phyloP scores from a whole-genome alignment of 768 basidiomycete species.

The Stropharia rugosoannulata region DNA sequence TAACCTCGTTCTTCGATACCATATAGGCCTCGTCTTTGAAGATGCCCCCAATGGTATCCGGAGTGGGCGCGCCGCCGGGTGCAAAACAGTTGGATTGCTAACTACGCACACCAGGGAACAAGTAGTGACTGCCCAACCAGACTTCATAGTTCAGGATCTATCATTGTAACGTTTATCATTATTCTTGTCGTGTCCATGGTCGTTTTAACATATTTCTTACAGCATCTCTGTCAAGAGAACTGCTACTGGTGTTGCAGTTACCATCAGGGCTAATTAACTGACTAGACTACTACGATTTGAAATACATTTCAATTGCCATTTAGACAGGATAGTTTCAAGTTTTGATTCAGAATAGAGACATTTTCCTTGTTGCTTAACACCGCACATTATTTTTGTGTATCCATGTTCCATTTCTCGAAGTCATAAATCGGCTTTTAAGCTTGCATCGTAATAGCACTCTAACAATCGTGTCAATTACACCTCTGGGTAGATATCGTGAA shows the following conservation, averaged over 20 bases:
- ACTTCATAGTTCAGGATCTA: slow-evolving; percentile 73
- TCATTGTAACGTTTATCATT: slow-evolving; percentile 45
- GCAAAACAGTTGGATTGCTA: slow-evolving; percentile 78
- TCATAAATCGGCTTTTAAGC: too few species aligned
- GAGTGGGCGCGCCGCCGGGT: slow-evolving; percentile 80
- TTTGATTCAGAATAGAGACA: neutral
- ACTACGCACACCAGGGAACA: slow-evolving; percentile 77
- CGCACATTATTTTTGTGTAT: neutral
- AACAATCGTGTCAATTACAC: slow-evolving; percentile 12
- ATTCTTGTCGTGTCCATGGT: neutral
- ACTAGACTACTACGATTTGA: neutral
- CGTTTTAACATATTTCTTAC: neutral
- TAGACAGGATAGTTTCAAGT: neutral
- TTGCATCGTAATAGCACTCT: neutral
- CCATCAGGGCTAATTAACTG: slow-evolving; percentile 32
- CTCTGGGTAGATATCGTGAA: slow-evolving; percentile 10
- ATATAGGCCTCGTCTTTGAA: slow-evolving; percentile 79
- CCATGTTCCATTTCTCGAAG: neutral
- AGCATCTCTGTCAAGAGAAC: slow-evolving; percentile 33
- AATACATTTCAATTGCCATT: neutral
- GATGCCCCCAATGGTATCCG: slow-evolving; percentile 87
- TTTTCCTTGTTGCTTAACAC: neutral
- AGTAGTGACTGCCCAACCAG: slow-evolving; percentile 60
- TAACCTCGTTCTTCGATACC: slow-evolving; percentile 1
- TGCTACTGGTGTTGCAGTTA: slow-evolving; percentile 46